A percentile compares a stretch with the other conserved stretches of the same genome.
These are phyloP conservation scores for Ricinus communis DNA, from an alignment of 345 rosid genomes.

Conservation along the genomic window DNA sequence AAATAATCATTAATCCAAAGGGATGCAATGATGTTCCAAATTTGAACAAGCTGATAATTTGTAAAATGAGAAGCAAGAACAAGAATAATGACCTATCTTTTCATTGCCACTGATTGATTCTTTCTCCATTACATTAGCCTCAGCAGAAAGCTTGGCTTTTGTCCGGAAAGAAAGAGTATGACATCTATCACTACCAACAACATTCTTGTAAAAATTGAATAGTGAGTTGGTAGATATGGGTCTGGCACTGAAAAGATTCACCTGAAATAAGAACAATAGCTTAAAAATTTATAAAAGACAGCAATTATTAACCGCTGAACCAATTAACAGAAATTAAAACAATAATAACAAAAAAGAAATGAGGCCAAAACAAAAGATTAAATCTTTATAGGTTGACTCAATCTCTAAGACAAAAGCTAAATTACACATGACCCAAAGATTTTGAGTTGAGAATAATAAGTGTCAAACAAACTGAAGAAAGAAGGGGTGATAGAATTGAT, in stretches of 20 bases:
- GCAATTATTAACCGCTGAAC: too few species aligned
- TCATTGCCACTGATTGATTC: slow-evolving; percentile 36
- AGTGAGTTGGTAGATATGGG: slow-evolving; percentile 23
- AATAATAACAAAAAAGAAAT: not conserved
- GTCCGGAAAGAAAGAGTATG: slow-evolving; percentile 32
- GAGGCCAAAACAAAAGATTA: not conserved
- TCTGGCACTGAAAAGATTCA: slow-evolving; percentile 22
- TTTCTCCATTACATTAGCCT: slow-evolving; percentile 52
- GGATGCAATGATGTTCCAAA: too few species aligned
- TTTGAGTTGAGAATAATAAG: too few species aligned
- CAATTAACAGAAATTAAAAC: too few species aligned
- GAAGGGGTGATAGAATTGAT: too few species aligned
- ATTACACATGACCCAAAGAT: too few species aligned
- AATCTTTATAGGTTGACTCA: too few species aligned
- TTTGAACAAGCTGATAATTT: not conserved
- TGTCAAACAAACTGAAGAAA: too few species aligned
- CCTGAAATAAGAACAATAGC: too few species aligned
- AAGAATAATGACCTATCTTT: slow-evolving; percentile 45
- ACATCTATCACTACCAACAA: slow-evolving; percentile 27
- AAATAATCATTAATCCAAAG: too few species aligned
- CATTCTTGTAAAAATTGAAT: slow-evolving; percentile 26
- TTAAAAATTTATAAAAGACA: too few species aligned
- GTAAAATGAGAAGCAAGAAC: not conserved
- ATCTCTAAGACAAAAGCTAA: too few species aligned
- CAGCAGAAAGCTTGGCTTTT: slow-evolving; percentile 49